These are phyloP conservation scores for Pichia terricola DNA, from an alignment of 1,139 yeast species.

Conservation along the genomic window DNA sequence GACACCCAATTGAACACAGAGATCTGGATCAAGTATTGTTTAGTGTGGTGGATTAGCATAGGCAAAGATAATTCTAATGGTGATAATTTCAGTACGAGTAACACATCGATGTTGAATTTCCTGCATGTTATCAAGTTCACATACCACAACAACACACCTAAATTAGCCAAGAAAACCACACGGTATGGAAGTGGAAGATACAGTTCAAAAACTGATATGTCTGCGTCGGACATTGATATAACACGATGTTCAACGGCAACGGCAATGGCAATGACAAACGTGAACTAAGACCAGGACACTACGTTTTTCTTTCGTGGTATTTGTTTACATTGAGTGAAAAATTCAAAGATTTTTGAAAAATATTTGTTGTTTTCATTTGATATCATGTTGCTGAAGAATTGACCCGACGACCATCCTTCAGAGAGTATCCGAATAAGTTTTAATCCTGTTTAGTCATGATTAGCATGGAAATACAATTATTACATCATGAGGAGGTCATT, in stretches of 20 bases:
- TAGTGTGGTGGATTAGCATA: slow-evolving; percentile 16
- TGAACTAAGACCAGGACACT: too few species aligned
- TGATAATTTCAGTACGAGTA: slow-evolving; percentile 29
- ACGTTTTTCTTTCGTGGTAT: too few species aligned
- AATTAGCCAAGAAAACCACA: slow-evolving; percentile 31
- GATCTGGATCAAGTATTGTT: slow-evolving; percentile 20
- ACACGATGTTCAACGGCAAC: neutral
- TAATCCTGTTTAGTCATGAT: slow-evolving; percentile 25
- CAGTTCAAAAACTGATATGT: slow-evolving; percentile 25
- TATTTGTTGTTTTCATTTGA: too few species aligned
- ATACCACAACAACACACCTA: slow-evolving; percentile 45
- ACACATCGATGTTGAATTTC: slow-evolving; percentile 31
- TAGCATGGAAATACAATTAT: slow-evolving; percentile 27
- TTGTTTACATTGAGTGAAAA: too few species aligned
- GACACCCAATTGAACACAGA: slow-evolving; percentile 22
- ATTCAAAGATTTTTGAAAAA: too few species aligned
- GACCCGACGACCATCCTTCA: slow-evolving; percentile 1
- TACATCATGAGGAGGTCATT: slow-evolving; percentile 3
- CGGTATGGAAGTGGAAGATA: slow-evolving; percentile 41
- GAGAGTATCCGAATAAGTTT: slow-evolving; percentile 7
- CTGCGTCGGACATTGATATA: too few species aligned
- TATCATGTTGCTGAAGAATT: too few species aligned
- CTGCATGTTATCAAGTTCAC: slow-evolving; percentile 30
- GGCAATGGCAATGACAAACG: neutral
- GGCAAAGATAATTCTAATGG: slow-evolving; percentile 16